Evolutionary conservation across 768 basidiomycete genomes (phyloP), one percentile per base, ranked within the genome.

Genomic region (Tulasnella sp.): DNA sequence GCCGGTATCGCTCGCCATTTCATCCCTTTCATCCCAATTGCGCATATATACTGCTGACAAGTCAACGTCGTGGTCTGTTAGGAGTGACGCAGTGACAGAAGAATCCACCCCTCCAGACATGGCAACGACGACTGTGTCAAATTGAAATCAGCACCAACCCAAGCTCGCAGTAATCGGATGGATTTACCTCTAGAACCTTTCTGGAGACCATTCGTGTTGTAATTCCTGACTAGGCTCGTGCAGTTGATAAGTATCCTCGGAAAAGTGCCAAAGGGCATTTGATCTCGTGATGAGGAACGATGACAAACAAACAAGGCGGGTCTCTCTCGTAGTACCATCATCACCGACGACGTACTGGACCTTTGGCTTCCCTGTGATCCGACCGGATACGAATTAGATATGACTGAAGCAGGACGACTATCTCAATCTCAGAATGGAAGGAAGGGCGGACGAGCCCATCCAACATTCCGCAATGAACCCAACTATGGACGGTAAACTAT

Each of bases 41-140:
- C 90, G 80, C 93, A 98, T 98, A 70, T 85, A 97, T 0, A 96
- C 78, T 3, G 90, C 90, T 42, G 86, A 85, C 1, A 94, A 75
- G 66, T 92, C 82, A 63, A 82, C 86, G 61, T 86, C 84, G 68
- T 84, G 71, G 45, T 84, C 77, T 12, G 83, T 75, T 21, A 96
- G 73, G 8, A 96, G 71, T 60, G 77, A 75, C n/a, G 92, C 88
- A 1, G 88, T 74, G 10, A 94, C 90, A 1, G 89, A 91, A 3
- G 92, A 94, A 69, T 98, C 93, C 11, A 97, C 92, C 2, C 93
- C 93, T 25, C 93, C 93, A 0, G 90, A 93, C 87, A 96, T 92
- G 21, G 87, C 91, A 7, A 94, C 80, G 4, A 88, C 80, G 49
- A 98, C 92, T 92, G 63, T 21, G 4, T n/a, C 8, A 58, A 22